phyloP scores from a whole-genome alignment of 176 grass and related monocot species.

The Eragrostis nindensis region DNA sequence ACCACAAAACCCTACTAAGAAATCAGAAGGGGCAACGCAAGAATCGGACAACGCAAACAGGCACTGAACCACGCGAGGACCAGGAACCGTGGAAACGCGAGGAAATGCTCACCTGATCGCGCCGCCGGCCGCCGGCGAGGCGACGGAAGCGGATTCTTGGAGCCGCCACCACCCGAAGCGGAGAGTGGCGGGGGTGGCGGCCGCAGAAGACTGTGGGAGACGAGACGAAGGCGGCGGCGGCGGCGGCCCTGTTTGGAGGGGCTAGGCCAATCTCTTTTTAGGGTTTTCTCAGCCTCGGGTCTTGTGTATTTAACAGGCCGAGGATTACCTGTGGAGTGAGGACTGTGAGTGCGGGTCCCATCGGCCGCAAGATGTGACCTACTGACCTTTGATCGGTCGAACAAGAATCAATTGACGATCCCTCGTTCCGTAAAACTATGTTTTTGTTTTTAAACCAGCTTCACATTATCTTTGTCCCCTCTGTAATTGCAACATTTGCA shows the following conservation, averaged over 20 bases:
- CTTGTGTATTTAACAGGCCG: background rate
- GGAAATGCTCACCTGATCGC: slow-evolving; percentile 27
- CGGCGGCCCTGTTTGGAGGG: background rate
- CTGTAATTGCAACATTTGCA: too few relatives aligned
- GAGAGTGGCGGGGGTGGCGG: background rate
- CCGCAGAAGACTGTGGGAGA: background rate
- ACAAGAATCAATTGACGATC: too few relatives aligned
- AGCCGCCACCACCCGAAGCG: background rate
- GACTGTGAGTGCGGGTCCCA: background rate
- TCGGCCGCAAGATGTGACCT: background rate
- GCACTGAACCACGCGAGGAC: background rate
- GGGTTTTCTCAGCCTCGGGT: background rate
- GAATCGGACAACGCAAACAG: background rate
- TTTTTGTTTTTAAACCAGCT: too few relatives aligned
- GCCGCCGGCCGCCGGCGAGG: background rate
- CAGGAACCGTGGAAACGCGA: background rate
- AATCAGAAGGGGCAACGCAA: background rate
- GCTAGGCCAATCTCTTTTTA: background rate
- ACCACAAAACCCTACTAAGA: background rate
- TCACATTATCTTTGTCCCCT: too few relatives aligned
- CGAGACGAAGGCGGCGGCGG: background rate
- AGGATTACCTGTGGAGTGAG: too few relatives aligned
- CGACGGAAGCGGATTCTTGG: background rate
- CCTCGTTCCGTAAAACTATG: too few relatives aligned
- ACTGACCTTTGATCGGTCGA: too few relatives aligned